Conservation (phyloP, 2,329 filamentous ascomycete species). For the Xylaria sp. region DNA sequence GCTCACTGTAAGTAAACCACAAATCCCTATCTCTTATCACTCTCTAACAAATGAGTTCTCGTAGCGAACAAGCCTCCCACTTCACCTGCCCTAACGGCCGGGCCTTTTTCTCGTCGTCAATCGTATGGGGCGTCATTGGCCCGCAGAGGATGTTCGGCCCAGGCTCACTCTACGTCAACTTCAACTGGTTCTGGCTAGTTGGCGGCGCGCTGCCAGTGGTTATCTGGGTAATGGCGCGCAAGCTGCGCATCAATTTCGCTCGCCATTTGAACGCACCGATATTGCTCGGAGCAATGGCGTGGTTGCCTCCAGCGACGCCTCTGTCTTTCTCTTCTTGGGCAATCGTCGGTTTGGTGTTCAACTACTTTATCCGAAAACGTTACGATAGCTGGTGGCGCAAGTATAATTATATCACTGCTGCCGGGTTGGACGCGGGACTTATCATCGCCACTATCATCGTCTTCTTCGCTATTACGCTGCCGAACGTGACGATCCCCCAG, state of each 20-base stretch:
- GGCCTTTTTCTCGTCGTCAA: slow-evolving; percentile 56
- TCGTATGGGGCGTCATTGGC: slow-evolving; percentile 64
- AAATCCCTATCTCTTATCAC: slow-evolving; percentile 14
- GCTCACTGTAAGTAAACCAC: slow-evolving; percentile 39
- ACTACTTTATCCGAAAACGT: slow-evolving; percentile 59
- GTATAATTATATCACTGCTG: slow-evolving; percentile 50
- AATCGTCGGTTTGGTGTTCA: slow-evolving; percentile 62
- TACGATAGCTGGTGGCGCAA: slow-evolving; percentile 65
- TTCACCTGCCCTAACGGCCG: slow-evolving; percentile 52
- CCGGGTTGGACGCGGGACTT: slow-evolving; percentile 48
- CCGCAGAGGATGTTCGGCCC: slow-evolving; percentile 60
- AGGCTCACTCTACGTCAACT: slow-evolving; percentile 55
- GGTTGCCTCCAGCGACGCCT: slow-evolving; percentile 64
- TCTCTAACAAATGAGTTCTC: background rate
- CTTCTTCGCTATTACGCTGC: slow-evolving; percentile 47
- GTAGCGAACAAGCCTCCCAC: slow-evolving; percentile 47
- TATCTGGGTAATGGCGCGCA: slow-evolving; percentile 52
- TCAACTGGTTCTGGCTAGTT: slow-evolving; percentile 62
- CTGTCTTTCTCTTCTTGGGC: slow-evolving; percentile 66
- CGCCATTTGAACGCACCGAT: slow-evolving; percentile 62
- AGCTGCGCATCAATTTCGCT: slow-evolving; percentile 48
- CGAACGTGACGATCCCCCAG: slow-evolving; percentile 45
- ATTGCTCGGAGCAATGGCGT: slow-evolving; percentile 59
- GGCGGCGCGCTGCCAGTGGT: slow-evolving; percentile 55
- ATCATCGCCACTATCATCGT: slow-evolving; percentile 46